These are phyloP conservation scores for Phytophthora palmivora DNA, from an alignment of 352 stramenopile species.

Conservation along the genomic window DNA sequence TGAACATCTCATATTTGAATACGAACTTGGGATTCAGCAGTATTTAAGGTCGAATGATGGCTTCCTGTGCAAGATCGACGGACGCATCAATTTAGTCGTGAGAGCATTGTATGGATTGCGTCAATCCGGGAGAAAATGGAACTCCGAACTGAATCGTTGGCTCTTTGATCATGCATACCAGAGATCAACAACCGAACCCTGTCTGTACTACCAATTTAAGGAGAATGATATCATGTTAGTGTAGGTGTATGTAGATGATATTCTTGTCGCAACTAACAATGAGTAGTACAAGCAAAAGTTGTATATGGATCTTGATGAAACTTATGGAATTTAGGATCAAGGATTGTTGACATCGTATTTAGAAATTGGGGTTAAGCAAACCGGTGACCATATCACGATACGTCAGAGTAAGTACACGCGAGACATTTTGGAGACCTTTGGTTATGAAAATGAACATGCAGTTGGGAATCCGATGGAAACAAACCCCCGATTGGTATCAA, in stretches of 20 bases:
- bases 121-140: neutral
- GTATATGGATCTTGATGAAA: too few species aligned
- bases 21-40: too few species aligned
- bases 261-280: too few species aligned
- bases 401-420: constrained; percentile 1
- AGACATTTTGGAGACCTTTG: constrained; percentile 1
- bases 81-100: neutral
- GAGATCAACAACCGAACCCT: neutral
- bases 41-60: neutral
- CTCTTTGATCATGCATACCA: neutral
- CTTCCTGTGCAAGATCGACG: neutral
- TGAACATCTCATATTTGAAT: too few species aligned
- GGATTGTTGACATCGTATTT: constrained; percentile 2
- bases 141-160: neutral
- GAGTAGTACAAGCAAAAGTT: too few species aligned
- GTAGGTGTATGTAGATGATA: too few species aligned
- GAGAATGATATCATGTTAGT: neutral
- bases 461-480: constrained; percentile 5
- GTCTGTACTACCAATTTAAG: constrained; percentile 3
- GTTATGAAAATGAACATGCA: constrained; percentile 14
- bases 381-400: neutral
- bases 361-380: constrained; percentile 5
- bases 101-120: too few species aligned
- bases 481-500: neutral
- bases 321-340: constrained; percentile 6